Percentiles rank a stretch among this genome's conserved stretches.
Conservation (phyloP, 2,329 filamentous ascomycete genomes). For the Colletotrichum plurivorum region DNA sequence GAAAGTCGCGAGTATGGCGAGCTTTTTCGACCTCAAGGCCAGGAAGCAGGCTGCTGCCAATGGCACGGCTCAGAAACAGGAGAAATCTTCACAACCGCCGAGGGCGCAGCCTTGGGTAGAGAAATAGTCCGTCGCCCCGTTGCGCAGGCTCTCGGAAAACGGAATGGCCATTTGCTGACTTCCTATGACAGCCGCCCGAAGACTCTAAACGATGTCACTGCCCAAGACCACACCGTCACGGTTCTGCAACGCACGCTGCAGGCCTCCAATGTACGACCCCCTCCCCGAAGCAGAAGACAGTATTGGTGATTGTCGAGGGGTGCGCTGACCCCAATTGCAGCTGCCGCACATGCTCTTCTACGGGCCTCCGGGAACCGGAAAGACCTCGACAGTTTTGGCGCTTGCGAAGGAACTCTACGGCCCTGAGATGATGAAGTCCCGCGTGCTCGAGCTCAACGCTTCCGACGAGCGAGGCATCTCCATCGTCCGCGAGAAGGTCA, state of each 20-base stretch:
- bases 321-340: slow-evolving; percentile 54
- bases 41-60: slow-evolving; percentile 82
- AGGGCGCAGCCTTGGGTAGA: slow-evolving; percentile 95
- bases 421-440: slow-evolving; percentile 90
- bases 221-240: slow-evolving; percentile 96
- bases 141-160: neutral
- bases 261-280: slow-evolving; percentile 83
- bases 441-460: slow-evolving; percentile 98
- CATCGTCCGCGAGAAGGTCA: slow-evolving; percentile 98
- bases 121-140: slow-evolving; percentile 82
- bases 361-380: slow-evolving; percentile 95
- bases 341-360: slow-evolving; percentile 99
- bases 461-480: slow-evolving; percentile 98
- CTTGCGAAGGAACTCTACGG: slow-evolving; percentile 98
- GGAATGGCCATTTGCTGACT: neutral
- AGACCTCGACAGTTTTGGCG: slow-evolving; percentile 97
- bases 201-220: slow-evolving; percentile 92
- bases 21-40: slow-evolving; percentile 96
- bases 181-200: slow-evolving; percentile 82
- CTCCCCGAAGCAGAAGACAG: no score
- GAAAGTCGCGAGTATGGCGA: slow-evolving; percentile 73
- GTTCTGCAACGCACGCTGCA: slow-evolving; percentile 94
- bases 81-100: slow-evolving; percentile 71
- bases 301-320: neutral
- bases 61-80: slow-evolving; percentile 74